phyloP scores from a whole-genome alignment of 176 grass and related monocot genomes.

The Guadua angustifolia region DNA sequence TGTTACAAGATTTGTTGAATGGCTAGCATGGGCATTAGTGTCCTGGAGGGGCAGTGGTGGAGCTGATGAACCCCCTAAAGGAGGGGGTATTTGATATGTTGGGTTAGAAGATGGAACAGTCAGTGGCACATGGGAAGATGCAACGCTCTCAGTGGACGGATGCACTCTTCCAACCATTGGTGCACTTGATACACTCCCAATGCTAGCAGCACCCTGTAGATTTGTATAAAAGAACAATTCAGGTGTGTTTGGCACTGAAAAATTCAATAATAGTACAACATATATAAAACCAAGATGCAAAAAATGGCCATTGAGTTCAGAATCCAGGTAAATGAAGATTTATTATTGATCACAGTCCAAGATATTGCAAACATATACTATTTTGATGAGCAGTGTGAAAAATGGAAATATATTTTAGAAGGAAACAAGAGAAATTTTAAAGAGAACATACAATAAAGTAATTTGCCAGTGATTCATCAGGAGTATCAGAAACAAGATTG shows the following conservation, averaged over 20 bases:
- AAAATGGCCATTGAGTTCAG: not conserved
- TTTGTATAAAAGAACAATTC: constrained; percentile 42
- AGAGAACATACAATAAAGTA: constrained; percentile 64
- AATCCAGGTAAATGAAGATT: not conserved
- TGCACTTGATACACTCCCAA: constrained; percentile 50
- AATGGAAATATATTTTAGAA: not conserved
- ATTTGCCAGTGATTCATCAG: constrained; percentile 63
- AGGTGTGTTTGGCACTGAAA: not conserved
- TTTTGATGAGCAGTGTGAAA: not conserved
- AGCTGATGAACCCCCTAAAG: constrained; percentile 53
- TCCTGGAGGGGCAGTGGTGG: constrained; percentile 52
- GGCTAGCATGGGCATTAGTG: constrained; percentile 35
- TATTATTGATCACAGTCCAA: not conserved
- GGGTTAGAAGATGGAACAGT: constrained; percentile 42
- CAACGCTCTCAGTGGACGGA: constrained; percentile 29
- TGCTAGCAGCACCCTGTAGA: constrained; percentile 51
- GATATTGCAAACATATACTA: not conserved
- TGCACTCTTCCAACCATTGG: constrained; percentile 47
- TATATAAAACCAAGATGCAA: constrained; percentile 8
- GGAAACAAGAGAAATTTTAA: constrained; percentile 7
- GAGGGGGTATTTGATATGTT: constrained; percentile 48
- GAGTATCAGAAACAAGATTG: constrained; percentile 46
- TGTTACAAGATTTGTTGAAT: constrained; percentile 71
- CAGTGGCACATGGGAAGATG: constrained; percentile 50
- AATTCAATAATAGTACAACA: not conserved